Percentiles rank a stretch among this genome's conserved stretches.
Evolutionary conservation across 495 filamentous ascomycete species (phyloP).

Genomic region (Amphirosellinia nigrospora): DNA sequence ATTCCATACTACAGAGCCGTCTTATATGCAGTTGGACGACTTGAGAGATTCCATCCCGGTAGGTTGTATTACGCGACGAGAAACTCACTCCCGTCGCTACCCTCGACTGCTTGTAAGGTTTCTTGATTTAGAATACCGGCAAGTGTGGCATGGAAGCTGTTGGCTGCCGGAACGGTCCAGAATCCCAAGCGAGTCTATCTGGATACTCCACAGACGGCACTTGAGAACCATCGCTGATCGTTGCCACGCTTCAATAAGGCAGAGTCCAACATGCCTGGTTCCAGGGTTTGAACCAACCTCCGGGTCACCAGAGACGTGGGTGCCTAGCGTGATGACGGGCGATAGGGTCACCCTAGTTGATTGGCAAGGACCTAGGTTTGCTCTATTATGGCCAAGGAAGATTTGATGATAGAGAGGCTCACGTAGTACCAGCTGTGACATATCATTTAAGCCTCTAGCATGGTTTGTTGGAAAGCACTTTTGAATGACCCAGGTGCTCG

Average conservation of each 20-base stretch:
- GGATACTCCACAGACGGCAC: background rate
- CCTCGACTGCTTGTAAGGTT: background rate
- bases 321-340: background rate
- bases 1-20: background rate
- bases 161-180: background rate
- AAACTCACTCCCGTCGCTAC: background rate
- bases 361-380: background rate
- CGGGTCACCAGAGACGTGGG: background rate
- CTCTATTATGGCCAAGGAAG: background rate
- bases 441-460: background rate
- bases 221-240: background rate
- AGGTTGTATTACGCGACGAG: background rate
- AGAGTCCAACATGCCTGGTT: background rate
- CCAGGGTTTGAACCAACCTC: background rate
- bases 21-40: background rate
- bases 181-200: background rate
- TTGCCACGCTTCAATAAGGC: background rate
- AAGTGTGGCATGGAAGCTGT: background rate
- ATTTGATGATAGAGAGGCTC: too few relatives aligned
- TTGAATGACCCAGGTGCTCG: background rate
- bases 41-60: background rate
- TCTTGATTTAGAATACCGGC: background rate
- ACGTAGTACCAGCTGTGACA: background rate
- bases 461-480: too few relatives aligned
- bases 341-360: background rate